Evolutionary conservation across 176 grass and related monocot genomes (phyloP), one percentile per base, ranked within the genome.

Genomic region (Eragrostis curvula): DNA sequence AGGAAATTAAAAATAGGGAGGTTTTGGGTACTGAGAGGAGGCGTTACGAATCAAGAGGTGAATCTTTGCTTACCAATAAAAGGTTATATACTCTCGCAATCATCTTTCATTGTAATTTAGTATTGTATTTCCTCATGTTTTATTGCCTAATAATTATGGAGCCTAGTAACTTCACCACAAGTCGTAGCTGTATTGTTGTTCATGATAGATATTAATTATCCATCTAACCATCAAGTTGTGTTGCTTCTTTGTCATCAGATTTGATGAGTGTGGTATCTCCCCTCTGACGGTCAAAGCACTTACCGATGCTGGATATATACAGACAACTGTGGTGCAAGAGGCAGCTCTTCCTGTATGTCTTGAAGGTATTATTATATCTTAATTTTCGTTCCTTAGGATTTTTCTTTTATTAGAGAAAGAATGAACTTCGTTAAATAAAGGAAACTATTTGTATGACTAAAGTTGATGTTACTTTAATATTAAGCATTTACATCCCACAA

Each of bases 271-370:
- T 75, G 77, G 82, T 60, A 75, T 89, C 76, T 89, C 96, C 66
- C 75, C 84, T 13, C 62, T 95, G 72, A 98, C 90, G 44, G 83
- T 95, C 53, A 93, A 91, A 86, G 92, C 92, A 60, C 96, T 98
- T 73, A 79, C 69, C 73, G 82, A 95, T 88, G 93, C 92, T 87
- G 90, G 96, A 83, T 95, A 95, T 58, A 7, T 93, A 74, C 84
- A 93, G 20, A 89, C 91, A 73, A 98, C 92, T 82, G 71, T 91
- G 70, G 96, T 95, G 53, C 92, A 98, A 90, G 96, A 95, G 16
- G 88, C 96, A 88, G 55, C 79, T 56, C 88, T 98, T 95, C 88
- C 92, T 79, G 20, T 95, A 36, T 90, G 86, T 73, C 87, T 98
- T 82, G 92, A 95, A 75, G 96, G 96, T 98, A 91, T 42, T 98